Evolutionary conservation across 2,329 filamentous ascomycete genomes (phyloP), one percentile per base, ranked within the genome.

Genomic region (Mariannaea elegans): DNA sequence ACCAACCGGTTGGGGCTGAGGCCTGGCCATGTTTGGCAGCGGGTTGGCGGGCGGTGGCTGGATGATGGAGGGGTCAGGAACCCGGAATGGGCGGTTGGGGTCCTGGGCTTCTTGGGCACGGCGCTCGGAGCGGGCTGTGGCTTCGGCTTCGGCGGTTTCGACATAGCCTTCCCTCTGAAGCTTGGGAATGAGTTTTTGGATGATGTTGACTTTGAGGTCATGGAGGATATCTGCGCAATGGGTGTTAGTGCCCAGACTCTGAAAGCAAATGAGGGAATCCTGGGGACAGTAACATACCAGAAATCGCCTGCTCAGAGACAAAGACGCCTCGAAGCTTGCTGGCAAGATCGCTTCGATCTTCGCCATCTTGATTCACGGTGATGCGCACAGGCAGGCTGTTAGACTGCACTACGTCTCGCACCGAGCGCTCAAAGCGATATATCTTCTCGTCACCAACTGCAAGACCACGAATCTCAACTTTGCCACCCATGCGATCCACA

Each of bases 401-500:
- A 0, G 84, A 80, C 1, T 88, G 90, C 61, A 97, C 81, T 72
- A 90, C 93, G 71, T 98, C 93, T 65, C 88, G 87, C 4, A 75
- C 65, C 3, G 83, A 82, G 54, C 96, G 74, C 65, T 97, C 93
- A 70, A 95, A 89, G 39, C 89, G 88, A 57, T 88, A 84, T 51
- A 94, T 95, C 66, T 87, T 89, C 71, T 97, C 93, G 72, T 94
- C 90, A 23, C 90, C 91, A 14, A 94, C 76, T 2, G 87, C 93
- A 38, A 97, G 82, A 3, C 90, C 94, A 69, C 93, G 87, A 36
- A 97, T 82, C 62, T 97, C 89, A n/a, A 91, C 90, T 72, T 94
- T 97, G 68, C 84, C 84, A 41, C 94, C 93, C 69, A 97, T 84
- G 52, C 93, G 87, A 74, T 90, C 93, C 63, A 97, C 79, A 73